These are phyloP conservation scores for Mycosphaerella sp. DNA, from an alignment of 2,329 filamentous ascomycete species.

Conservation along the genomic window DNA sequence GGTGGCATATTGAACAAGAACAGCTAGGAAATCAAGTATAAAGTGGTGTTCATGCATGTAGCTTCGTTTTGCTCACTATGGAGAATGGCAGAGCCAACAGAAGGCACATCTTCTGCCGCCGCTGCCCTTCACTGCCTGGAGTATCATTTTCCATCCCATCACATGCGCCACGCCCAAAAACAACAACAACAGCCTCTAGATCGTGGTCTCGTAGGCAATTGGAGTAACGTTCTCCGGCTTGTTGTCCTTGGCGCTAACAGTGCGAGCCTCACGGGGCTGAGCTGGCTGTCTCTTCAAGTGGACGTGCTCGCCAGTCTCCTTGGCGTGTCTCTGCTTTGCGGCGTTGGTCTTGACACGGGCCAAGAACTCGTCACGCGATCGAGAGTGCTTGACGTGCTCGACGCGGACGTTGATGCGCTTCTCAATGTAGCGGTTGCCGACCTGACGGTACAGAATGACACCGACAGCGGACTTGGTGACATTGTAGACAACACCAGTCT, in stretches of 20 bases:
- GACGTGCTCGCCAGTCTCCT: conserved; percentile 77
- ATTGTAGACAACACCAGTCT: conserved; percentile 70
- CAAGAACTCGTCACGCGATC: conserved; percentile 95
- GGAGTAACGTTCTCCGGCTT: conserved; percentile 86
- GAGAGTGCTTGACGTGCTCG: conserved; percentile 92
- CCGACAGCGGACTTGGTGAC: conserved; percentile 97
- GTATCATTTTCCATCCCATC: conserved; percentile 14
- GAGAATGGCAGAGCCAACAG: conserved; percentile 17
- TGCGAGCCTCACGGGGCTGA: conserved; percentile 72
- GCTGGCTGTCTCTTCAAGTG: conserved; percentile 87
- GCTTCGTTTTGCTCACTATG: conserved; percentile 24
- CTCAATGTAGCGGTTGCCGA: conserved; percentile 99
- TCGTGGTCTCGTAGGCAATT: conserved; percentile 95
- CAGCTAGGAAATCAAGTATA: conserved; percentile 5
- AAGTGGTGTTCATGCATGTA: conserved; percentile 21
- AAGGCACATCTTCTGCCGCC: conserved; percentile 12
- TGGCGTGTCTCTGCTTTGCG: conserved; percentile 84
- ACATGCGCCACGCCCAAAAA: conserved; percentile 22
- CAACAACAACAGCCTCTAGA: conserved; percentile 53
- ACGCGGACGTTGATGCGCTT: conserved; percentile 99
- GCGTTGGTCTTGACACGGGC: conserved; percentile 95
- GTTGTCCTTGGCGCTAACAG: conserved; percentile 73
- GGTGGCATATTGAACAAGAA: neutral
- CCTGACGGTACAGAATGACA: conserved; percentile 99
- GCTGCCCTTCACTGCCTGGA: conserved; percentile 15